phyloP scores from a whole-genome alignment of 495 filamentous ascomycete species.

The Talaromyces nanjingensis region DNA sequence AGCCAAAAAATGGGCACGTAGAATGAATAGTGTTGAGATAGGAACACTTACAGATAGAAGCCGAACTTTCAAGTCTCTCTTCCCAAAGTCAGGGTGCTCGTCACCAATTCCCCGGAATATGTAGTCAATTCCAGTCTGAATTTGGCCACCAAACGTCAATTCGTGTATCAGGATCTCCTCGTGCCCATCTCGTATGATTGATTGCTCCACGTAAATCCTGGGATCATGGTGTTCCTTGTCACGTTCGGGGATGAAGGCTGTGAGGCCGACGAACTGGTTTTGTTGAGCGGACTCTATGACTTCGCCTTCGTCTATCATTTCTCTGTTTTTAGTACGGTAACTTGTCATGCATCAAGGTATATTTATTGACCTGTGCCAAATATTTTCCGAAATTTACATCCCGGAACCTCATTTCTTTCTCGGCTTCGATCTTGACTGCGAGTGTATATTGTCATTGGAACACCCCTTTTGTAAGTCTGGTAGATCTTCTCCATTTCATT shows the following conservation, averaged over 20 bases:
- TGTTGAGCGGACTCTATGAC: not conserved
- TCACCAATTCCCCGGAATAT: not conserved
- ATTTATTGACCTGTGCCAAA: conserved; percentile 9
- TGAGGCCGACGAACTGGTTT: not conserved
- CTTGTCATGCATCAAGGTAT: not conserved
- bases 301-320: not conserved
- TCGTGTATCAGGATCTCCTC: not conserved
- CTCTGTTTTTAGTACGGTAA: not conserved
- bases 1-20: not conserved
- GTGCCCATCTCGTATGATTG: not conserved
- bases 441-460: conserved; percentile 12
- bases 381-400: conserved; percentile 12
- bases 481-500: not conserved
- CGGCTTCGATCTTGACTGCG: conserved; percentile 9
- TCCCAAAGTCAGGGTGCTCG: not conserved
- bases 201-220: not conserved
- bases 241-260: not conserved
- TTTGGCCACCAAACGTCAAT: not conserved
- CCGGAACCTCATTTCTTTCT: conserved; percentile 9
- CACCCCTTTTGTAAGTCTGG: not conserved
- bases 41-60: not conserved
- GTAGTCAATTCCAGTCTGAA: not conserved
- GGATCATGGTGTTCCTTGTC: not conserved
- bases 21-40: not conserved
- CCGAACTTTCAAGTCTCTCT: not conserved